phyloP scores from a whole-genome alignment of 192 early-diverging fungal species.

The Dissophora globulifera region DNA sequence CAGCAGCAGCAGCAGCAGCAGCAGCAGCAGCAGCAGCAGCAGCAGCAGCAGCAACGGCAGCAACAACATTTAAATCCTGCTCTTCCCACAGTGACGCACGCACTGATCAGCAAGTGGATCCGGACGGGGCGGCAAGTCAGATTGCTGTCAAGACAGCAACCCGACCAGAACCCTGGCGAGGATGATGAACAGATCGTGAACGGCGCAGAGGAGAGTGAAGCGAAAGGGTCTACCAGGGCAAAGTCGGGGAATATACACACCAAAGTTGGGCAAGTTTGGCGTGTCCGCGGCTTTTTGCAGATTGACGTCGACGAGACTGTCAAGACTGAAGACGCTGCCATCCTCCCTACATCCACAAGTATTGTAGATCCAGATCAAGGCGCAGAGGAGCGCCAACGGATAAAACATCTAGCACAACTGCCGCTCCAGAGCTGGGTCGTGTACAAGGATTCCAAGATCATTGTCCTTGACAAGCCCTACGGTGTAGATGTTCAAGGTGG shows the following conservation, averaged over 20 bases:
- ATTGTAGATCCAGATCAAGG: background rate
- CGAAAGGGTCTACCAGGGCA: background rate
- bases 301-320: background rate
- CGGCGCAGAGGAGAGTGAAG: background rate
- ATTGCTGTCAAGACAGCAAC: background rate
- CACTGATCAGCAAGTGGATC: slow-evolving; percentile 20
- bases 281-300: background rate
- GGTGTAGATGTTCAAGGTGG: slow-evolving; percentile 35
- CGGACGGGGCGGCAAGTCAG: slow-evolving; percentile 24
- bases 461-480: slow-evolving; percentile 25
- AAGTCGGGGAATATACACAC: background rate
- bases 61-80: no score
- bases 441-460: slow-evolving; percentile 24
- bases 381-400: background rate
- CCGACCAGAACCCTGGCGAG: background rate
- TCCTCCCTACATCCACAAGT: background rate
- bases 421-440: slow-evolving; percentile 31
- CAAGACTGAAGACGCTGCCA: background rate
- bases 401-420: background rate
- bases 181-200: background rate
- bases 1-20: no score
- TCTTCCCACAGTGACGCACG: slow-evolving; percentile 5
- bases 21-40: no score
- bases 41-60: no score
- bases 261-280: slow-evolving; percentile 29